phyloP scores from a whole-genome alignment of 768 basidiomycete species.

The Tremella mesenterica region DNA sequence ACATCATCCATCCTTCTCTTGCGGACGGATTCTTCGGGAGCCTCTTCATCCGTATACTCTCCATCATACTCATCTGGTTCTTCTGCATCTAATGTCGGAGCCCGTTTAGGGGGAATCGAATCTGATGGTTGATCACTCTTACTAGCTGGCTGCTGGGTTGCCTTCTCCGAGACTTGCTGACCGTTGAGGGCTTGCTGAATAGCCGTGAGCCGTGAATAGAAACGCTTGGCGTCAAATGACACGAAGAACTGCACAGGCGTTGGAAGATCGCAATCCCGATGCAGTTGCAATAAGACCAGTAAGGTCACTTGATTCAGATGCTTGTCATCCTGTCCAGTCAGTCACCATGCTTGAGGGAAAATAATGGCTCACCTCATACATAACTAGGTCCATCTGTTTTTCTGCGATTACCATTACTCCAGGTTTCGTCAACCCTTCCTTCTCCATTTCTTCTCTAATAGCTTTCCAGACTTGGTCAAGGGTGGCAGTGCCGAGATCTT shows the following conservation, averaged over 20 bases:
- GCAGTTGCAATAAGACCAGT: constrained; percentile 46
- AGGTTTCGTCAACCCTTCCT: constrained; percentile 9
- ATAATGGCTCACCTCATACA: constrained; percentile 29
- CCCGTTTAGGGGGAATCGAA: constrained; percentile 52
- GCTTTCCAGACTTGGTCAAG: constrained; percentile 42
- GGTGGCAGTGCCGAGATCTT: constrained; percentile 46
- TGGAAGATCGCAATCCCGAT: constrained; percentile 18
- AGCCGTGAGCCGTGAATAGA: constrained; percentile 16
- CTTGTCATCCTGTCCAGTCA: constrained; percentile 21
- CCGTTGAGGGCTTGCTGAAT: constrained; percentile 20
- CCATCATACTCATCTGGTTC: constrained; percentile 10
- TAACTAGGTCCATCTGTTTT: constrained; percentile 29
- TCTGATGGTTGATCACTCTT: constrained; percentile 76
- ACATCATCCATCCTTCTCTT: too few relatives aligned
- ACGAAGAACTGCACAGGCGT: constrained; percentile 17
- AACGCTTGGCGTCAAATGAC: constrained; percentile 22
- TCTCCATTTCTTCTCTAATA: constrained; percentile 12
- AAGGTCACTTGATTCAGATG: constrained; percentile 33
- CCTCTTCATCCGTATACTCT: constrained; percentile 10
- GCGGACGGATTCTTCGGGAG: constrained; percentile 11
- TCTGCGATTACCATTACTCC: constrained; percentile 27
- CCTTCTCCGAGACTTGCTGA: constrained; percentile 69
- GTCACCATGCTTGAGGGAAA: constrained; percentile 1
- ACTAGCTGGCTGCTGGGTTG: constrained; percentile 44
- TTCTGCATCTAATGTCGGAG: constrained; percentile 4